These are phyloP conservation scores for Penicillium verhagenii DNA, from an alignment of 495 filamentous ascomycete genomes.

Conservation along the genomic window DNA sequence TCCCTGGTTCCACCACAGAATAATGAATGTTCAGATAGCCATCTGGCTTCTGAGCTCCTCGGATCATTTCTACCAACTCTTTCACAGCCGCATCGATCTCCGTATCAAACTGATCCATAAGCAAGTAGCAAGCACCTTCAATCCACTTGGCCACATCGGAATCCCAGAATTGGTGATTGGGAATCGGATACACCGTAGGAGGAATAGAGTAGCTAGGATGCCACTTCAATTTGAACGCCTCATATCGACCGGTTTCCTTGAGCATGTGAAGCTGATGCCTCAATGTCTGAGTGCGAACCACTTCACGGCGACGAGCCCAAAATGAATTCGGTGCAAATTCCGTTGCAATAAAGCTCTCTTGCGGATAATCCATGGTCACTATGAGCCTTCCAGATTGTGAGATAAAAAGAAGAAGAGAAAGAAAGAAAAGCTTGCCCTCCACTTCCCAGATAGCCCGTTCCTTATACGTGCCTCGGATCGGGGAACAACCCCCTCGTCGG, in stretches of 20 bases:
- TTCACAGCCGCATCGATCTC: constrained; percentile 51
- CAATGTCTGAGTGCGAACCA: constrained; percentile 39
- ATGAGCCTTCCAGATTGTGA: no score
- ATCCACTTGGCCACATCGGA: constrained; percentile 62
- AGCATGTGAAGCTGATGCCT: constrained; percentile 50
- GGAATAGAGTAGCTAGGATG: constrained; percentile 50
- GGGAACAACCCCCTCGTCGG: not conserved
- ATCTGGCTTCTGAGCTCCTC: constrained; percentile 52
- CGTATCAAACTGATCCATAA: constrained; percentile 40
- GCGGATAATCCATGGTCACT: constrained; percentile 30
- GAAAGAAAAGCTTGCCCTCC: not conserved
- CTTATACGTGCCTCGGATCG: constrained; percentile 10
- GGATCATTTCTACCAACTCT: constrained; percentile 56
- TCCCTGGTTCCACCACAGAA: constrained; percentile 50
- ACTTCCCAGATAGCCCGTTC: not conserved
- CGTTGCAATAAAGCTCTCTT: constrained; percentile 32
- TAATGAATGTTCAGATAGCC: constrained; percentile 62
- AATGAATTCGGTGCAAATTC: constrained; percentile 28
- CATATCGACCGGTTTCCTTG: constrained; percentile 53
- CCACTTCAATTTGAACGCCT: constrained; percentile 53
- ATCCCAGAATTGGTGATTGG: constrained; percentile 58
- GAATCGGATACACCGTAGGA: constrained; percentile 48
- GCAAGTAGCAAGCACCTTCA: constrained; percentile 58
- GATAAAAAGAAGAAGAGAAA: not conserved
- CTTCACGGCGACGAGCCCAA: constrained; percentile 39